Base-by-base conservation (phyloP, 805 yeast species). In the Tetrapisispora iriomotensis region DNA sequence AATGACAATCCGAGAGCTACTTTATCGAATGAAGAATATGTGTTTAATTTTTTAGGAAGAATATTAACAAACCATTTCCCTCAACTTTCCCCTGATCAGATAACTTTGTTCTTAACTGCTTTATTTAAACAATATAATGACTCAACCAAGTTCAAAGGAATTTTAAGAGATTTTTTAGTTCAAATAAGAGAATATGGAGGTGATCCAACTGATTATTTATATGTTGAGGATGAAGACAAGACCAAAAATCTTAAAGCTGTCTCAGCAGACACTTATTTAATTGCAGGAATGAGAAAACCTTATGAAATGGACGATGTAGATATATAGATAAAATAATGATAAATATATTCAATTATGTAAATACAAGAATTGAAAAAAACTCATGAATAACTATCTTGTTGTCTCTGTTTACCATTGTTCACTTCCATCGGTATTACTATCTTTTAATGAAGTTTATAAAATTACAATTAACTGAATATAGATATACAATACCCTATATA, bases 161-260 rank as follows among this genome's bases (percentile, higher is more conserved):
- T 81, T 8, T 70, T 90, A 52, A 78, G 96, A 60, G 97, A 90
- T 62, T 90, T 90, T 72, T 71, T 90, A 59, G 90, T 90, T 31
- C 96, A 90, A 66, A 81, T 87, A 60, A 86, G 84, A 64, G 94
- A 88, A 62, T 75, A 73, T 55, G 96, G 96, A 39, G 96, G 96
- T 17, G 94, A 84, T 58, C 78, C 94, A 35, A 83, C 94, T 13
- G 96, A 86, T 57, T 88, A 88, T 60, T 68, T 88, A 56, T 88
- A 77, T 63, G 92, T 87, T 8, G 96, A 88, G 53, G 96, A 90
- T 54, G 79, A 77, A 53, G 96, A 88, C 53, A 79, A 77, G 34
- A 90, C 82, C 60, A n/a, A 10, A 5, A 12, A 6, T 3, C 8
- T 20, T 30, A 17, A n/a, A 9, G n/a, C 10, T 20, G 3, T 30